phyloP scores from a whole-genome alignment of 176 grass and related monocot genomes.

The Cocos nucifera region DNA sequence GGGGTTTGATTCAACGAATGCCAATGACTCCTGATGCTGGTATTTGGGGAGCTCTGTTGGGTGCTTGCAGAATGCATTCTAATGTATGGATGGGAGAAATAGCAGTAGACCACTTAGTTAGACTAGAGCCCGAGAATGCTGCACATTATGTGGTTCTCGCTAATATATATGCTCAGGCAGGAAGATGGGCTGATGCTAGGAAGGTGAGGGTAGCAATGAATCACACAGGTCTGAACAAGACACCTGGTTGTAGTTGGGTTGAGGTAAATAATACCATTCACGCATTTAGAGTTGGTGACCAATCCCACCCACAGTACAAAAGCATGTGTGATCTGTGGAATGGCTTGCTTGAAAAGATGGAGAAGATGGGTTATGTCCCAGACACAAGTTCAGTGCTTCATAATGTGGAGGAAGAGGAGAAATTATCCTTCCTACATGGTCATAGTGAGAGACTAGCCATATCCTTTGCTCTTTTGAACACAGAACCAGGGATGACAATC shows the following conservation, averaged over 20 bases:
- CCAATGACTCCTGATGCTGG: slow-evolving; percentile 47
- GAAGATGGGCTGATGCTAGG: slow-evolving; percentile 57
- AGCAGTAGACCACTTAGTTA: slow-evolving; percentile 45
- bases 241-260: slow-evolving; percentile 55
- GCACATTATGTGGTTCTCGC: slow-evolving; percentile 70
- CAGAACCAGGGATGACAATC: slow-evolving; percentile 39
- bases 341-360: slow-evolving; percentile 42
- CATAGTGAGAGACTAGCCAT: slow-evolving; percentile 23
- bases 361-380: slow-evolving; percentile 45
- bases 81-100: slow-evolving; percentile 58
- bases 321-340: slow-evolving; percentile 39
- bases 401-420: slow-evolving; percentile 49
- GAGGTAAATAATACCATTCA: slow-evolving; percentile 32
- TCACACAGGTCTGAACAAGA: slow-evolving; percentile 49
- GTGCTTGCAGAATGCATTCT: slow-evolving; percentile 66
- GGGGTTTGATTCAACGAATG: slow-evolving; percentile 60
- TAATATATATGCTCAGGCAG: slow-evolving; percentile 67
- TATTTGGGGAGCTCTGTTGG: slow-evolving; percentile 81
- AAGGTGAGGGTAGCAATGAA: slow-evolving; percentile 56
- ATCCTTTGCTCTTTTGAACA: slow-evolving; percentile 28
- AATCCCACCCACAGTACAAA: slow-evolving; percentile 38
- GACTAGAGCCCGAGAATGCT: slow-evolving; percentile 40
- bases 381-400: slow-evolving; percentile 44
- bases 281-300: slow-evolving; percentile 53
- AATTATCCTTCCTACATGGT: slow-evolving; percentile 16